Conservation (phyloP, 2,329 filamentous ascomycete genomes). For the Monilinia laxa region DNA sequence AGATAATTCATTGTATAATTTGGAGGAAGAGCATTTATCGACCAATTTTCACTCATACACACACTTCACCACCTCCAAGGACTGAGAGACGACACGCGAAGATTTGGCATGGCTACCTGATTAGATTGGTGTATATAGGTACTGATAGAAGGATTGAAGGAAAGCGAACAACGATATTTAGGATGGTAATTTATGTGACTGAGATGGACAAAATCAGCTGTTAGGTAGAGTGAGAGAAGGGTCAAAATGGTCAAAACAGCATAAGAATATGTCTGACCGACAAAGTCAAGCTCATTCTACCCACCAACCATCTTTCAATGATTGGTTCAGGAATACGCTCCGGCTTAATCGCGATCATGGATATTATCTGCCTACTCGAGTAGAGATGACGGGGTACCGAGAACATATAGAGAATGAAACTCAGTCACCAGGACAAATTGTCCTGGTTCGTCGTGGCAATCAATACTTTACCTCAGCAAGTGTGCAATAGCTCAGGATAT, state of each 20-base stretch:
- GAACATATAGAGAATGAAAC: slow-evolving; percentile 61
- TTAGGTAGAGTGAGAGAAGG: not conserved
- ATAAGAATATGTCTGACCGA: slow-evolving; percentile 39
- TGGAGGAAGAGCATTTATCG: slow-evolving; percentile 1
- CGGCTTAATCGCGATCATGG: slow-evolving; percentile 95
- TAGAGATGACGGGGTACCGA: slow-evolving; percentile 72
- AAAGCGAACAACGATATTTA: not conserved
- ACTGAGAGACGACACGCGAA: not conserved
- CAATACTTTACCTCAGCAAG: slow-evolving; percentile 15
- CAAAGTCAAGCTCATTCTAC: slow-evolving; percentile 97
- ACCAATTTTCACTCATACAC: not conserved
- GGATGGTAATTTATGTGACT: not conserved
- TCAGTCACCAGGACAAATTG: slow-evolving; percentile 56
- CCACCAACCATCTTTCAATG: slow-evolving; percentile 75
- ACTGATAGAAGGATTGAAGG: not conserved
- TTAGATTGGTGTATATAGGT: slow-evolving; percentile 1
- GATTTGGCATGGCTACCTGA: not conserved
- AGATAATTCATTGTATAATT: not conserved
- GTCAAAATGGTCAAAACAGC: not conserved
- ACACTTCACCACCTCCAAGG: not conserved
- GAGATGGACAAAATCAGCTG: not conserved
- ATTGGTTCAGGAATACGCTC: slow-evolving; percentile 86
- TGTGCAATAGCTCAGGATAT: slow-evolving; percentile 10
- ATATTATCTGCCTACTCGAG: slow-evolving; percentile 66
- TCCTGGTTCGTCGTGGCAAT: slow-evolving; percentile 41